Conservation (phyloP, 345 rosid genomes). For the Eucalyptus polyanthemos region DNA sequence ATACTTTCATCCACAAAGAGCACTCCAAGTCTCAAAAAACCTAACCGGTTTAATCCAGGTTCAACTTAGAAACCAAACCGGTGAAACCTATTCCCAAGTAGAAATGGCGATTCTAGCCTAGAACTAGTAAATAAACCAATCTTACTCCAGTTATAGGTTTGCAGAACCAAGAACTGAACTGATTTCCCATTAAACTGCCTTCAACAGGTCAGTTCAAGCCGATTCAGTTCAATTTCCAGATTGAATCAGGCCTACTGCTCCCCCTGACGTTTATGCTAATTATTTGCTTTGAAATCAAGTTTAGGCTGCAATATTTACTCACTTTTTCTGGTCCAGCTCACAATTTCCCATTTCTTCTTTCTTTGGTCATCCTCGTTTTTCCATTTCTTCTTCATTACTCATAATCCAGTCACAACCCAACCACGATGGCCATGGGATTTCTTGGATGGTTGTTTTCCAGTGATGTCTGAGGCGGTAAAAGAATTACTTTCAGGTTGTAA, state of each 20-base stretch:
- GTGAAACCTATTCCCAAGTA: not conserved
- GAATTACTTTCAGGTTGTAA: not conserved
- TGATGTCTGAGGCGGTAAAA: no score
- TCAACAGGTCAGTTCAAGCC: not conserved
- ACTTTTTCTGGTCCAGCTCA: not conserved
- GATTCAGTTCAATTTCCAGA: not conserved
- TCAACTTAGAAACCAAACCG: not conserved
- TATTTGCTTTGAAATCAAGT: not conserved
- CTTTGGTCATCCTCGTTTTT: not conserved
- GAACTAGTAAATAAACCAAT: not conserved
- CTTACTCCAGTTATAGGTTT: not conserved
- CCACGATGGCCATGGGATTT: not conserved
- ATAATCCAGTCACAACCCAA: not conserved
- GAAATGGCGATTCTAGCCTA: accelerated
- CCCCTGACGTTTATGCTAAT: not conserved
- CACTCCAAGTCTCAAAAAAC: not conserved
- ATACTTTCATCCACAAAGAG: not conserved
- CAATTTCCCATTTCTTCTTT: not conserved
- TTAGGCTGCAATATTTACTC: not conserved
- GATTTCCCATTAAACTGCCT: not conserved
- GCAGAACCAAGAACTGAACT: not conserved
- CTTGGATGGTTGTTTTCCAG: not conserved
- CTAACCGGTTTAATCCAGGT: not conserved
- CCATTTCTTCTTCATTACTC: not conserved
- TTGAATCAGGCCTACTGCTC: not conserved